A percentile compares a stretch with the other conserved stretches of the same genome.
These are phyloP conservation scores for Podosphaera xanthii DNA, from an alignment of 2,329 filamentous ascomycete genomes.

Conservation along the genomic window DNA sequence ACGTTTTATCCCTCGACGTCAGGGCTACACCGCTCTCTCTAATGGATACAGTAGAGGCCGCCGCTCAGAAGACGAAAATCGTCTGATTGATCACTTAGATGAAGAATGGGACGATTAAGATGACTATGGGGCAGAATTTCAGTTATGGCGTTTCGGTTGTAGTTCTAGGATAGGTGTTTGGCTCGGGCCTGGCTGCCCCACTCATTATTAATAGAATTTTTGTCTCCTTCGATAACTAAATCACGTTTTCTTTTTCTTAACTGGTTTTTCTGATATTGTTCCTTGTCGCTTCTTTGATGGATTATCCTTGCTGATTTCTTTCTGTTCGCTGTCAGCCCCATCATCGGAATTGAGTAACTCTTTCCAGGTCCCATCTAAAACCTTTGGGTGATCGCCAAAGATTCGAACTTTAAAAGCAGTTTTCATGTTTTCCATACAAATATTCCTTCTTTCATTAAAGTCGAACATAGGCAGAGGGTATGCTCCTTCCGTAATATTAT, in stretches of 20 bases:
- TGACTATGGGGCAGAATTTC: background rate
- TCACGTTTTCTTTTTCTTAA: too few relatives aligned
- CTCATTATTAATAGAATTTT: too few relatives aligned
- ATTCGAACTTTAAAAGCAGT: constrained; percentile 41
- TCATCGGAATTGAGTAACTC: constrained; percentile 22
- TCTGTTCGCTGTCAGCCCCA: constrained; percentile 8
- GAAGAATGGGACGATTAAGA: constrained; percentile 78
- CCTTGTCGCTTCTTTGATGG: constrained; percentile 5
- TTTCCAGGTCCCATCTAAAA: constrained; percentile 36
- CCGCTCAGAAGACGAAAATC: constrained; percentile 56
- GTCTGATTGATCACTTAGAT: constrained; percentile 84
- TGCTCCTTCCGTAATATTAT: constrained; percentile 21
- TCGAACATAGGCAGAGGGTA: constrained; percentile 66
- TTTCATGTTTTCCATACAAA: constrained; percentile 48
- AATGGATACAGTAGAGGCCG: constrained; percentile 19
- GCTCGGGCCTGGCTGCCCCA: too few relatives aligned
- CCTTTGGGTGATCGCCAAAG: constrained; percentile 37
- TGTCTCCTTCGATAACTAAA: too few relatives aligned
- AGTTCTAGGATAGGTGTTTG: too few relatives aligned
- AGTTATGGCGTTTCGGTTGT: too few relatives aligned
- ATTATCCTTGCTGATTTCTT: constrained; percentile 2
- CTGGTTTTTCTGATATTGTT: background rate
- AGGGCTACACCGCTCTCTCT: constrained; percentile 45
- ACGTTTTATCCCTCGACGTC: constrained; percentile 36
- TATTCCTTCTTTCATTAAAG: constrained; percentile 35